These are phyloP conservation scores for Mycena galopus DNA, from an alignment of 768 basidiomycete species.

Conservation along the genomic window DNA sequence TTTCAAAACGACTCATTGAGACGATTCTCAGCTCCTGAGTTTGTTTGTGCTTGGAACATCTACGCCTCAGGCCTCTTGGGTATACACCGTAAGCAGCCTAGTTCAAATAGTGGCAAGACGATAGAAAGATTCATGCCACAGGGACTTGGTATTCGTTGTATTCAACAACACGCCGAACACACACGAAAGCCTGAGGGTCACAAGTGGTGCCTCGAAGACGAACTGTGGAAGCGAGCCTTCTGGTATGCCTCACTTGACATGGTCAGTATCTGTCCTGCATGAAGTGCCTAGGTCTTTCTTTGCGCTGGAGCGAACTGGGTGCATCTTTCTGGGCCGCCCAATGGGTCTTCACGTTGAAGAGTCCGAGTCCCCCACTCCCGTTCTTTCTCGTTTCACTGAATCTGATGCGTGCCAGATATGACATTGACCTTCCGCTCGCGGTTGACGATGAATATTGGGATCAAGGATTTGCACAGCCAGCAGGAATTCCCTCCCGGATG, in stretches of 20 bases:
- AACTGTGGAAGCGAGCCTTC: slow-evolving; percentile 72
- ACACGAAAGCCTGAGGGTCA: slow-evolving; percentile 53
- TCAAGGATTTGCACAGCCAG: neutral
- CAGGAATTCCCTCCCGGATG: neutral
- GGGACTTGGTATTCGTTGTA: slow-evolving; percentile 69
- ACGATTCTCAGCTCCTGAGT: slow-evolving; percentile 50
- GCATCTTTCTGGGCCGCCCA: neutral
- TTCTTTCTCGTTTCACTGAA: neutral
- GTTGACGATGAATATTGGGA: neutral
- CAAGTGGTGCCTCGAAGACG: slow-evolving; percentile 58
- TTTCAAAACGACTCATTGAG: neutral
- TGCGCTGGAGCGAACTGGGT: neutral
- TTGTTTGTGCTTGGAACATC: slow-evolving; percentile 57
- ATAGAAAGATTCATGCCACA: neutral
- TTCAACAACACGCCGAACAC: slow-evolving; percentile 74
- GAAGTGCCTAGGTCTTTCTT: neutral
- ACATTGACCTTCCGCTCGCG: neutral
- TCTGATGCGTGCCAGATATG: neutral
- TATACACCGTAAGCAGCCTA: slow-evolving; percentile 47
- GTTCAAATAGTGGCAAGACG: neutral
- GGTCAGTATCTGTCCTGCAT: neutral
- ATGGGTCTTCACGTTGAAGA: neutral
- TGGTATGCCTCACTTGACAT: slow-evolving; percentile 52
- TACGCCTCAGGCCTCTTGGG: slow-evolving; percentile 67
- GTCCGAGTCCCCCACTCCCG: no score